Base-by-base conservation (phyloP, 352 stramenopile genomes). In the Phytopythium boreale region DNA sequence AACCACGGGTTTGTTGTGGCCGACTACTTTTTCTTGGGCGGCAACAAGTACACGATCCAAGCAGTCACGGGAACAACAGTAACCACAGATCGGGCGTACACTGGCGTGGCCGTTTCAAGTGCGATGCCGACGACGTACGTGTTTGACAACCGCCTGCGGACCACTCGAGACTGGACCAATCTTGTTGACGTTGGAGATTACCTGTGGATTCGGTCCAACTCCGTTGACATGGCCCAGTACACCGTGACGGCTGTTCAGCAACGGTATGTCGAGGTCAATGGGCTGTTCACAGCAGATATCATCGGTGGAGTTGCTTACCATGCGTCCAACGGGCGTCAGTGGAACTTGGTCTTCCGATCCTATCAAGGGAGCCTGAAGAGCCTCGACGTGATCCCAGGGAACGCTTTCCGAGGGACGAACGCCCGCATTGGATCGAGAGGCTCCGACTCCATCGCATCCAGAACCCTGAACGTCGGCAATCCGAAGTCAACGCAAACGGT, bases 311-410 rank as follows among this genome's bases (percentile, higher is more conserved):
- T 60, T 7, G 77, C 70, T 0, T 77, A 77, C 15, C 62, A 82
- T 22, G 63, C 77, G 10, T 62, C 69, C 8, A 79, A 77, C 52
- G 86, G 86, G n/a, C 76, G 64, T 1, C 77, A 72, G 39, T 94
- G 85, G 79, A 72, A 78, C 11, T 66, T 94, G 17, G 72, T 90
- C 2, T 94, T 94, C 34, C 79, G 84, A 1, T 92, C 84, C 0
- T 92, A 84, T 52, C 60, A 76, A 15, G 82, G 72, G 10, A 71
- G 75, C 52, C 62, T 94, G 11, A 67, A 82, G 17, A 87, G 77
- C 0, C 64, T 93, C 20, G 79, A 92, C 17, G 79, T 77, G 6
- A 58, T 89, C 4, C 84, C 86, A 24, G 72, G 72, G 2, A 80
- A 84, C 31, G 71, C 90, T 56, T 90, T 76, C 73, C 72, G 79